Conservation (phyloP, 805 yeast species). For the Sugiyamaella lignohabitans region DNA sequence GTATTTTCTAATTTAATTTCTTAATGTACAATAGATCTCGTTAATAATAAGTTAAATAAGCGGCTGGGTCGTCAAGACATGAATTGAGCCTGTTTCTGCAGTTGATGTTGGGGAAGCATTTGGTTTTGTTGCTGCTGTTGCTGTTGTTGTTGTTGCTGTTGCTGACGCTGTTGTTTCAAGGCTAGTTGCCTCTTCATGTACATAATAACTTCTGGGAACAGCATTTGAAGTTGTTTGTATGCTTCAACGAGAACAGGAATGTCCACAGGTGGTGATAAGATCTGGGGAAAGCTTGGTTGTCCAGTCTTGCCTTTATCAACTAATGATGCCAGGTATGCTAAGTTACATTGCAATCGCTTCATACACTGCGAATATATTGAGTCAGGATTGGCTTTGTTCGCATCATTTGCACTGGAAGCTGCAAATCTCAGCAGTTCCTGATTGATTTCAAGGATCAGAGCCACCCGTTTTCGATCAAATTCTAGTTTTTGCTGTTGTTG, state of each 20-base stretch:
- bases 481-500: constrained; percentile 16
- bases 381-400: constrained; percentile 16
- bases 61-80: neutral
- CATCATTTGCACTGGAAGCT: constrained; percentile 12
- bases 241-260: constrained; percentile 28
- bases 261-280: constrained; percentile 28
- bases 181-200: constrained; percentile 20
- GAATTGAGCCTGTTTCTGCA: neutral
- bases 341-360: constrained; percentile 32
- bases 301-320: constrained; percentile 24
- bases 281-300: constrained; percentile 26
- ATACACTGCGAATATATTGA: constrained; percentile 25
- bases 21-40: too few species aligned
- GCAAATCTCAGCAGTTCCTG: constrained; percentile 26
- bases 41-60: neutral
- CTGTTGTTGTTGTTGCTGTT: constrained; percentile 21
- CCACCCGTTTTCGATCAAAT: constrained; percentile 25
- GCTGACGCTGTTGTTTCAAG: constrained; percentile 21
- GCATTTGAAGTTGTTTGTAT: constrained; percentile 28
- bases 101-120: neutral
- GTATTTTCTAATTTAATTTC: too few species aligned
- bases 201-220: constrained; percentile 26
- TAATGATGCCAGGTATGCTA: constrained; percentile 30
- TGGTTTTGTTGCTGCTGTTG: constrained; percentile 20
- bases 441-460: constrained; percentile 29